These are phyloP conservation scores for Acanthamoeba divionensis DNA, from an alignment of 208 protist genomes.

Conservation along the genomic window DNA sequence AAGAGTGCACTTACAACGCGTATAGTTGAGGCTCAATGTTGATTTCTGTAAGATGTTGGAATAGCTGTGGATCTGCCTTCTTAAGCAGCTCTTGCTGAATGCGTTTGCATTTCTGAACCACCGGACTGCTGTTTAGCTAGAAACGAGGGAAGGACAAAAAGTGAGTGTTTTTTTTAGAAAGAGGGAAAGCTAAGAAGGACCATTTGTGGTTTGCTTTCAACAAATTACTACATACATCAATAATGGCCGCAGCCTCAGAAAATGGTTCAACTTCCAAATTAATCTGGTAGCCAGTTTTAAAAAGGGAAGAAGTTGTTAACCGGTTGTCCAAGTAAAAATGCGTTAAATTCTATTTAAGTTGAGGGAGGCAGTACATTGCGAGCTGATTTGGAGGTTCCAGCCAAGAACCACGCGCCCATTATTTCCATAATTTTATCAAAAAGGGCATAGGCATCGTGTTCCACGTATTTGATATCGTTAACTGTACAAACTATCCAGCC, in stretches of 20 bases:
- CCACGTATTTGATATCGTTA: slow-evolving; percentile 57
- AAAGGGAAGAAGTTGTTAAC: too few relatives aligned
- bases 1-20: slow-evolving; percentile 44
- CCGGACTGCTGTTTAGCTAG: not conserved
- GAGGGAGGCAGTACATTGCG: too few relatives aligned
- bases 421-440: slow-evolving; percentile 68
- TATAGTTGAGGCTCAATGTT: slow-evolving; percentile 78
- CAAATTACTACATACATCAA: too few relatives aligned
- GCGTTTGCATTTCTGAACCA: slow-evolving; percentile 60
- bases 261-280: too few relatives aligned
- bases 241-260: too few relatives aligned
- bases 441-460: slow-evolving; percentile 67
- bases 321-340: too few relatives aligned
- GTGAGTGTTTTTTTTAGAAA: not conserved
- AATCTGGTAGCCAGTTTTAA: too few relatives aligned
- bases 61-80: slow-evolving; percentile 65
- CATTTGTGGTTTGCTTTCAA: too few relatives aligned
- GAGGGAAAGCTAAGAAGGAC: not conserved
- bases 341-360: too few relatives aligned
- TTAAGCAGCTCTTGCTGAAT: slow-evolving; percentile 69
- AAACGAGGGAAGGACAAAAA: too few relatives aligned
- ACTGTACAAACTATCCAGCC: not conserved
- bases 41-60: slow-evolving; percentile 58
- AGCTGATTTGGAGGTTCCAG: too few relatives aligned
- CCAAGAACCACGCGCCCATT: slow-evolving; percentile 59